Evolutionary conservation across 2,329 filamentous ascomycete species (phyloP).

Genomic region (Neofusicoccum kwambonambiense): DNA sequence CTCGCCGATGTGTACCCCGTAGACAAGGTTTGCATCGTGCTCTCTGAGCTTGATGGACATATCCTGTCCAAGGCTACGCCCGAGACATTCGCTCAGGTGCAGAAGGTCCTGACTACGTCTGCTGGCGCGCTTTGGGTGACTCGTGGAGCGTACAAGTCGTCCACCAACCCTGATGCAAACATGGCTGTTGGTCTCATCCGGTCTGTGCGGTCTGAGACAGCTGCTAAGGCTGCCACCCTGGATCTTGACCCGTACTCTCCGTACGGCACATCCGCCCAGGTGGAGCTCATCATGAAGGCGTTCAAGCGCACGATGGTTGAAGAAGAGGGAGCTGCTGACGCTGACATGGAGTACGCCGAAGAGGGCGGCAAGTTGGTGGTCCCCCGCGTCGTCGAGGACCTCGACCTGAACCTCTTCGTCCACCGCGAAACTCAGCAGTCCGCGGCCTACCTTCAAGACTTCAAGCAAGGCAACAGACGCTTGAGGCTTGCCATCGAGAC

Average conservation of each 20-base stretch:
- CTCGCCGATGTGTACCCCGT: background rate
- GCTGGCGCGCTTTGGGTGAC: slow-evolving; percentile 15
- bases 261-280: background rate
- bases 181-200: slow-evolving; percentile 12
- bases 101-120: slow-evolving; percentile 2
- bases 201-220: slow-evolving; percentile 13
- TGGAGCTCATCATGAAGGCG: slow-evolving; percentile 1
- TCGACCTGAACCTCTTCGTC: slow-evolving; percentile 1
- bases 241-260: slow-evolving; percentile 11
- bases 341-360: slow-evolving; percentile 16
- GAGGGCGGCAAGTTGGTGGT: slow-evolving; percentile 1
- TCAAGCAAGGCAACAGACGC: background rate
- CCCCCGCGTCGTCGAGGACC: slow-evolving; percentile 11
- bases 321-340: background rate
- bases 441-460: slow-evolving; percentile 8
- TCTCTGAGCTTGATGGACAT: background rate
- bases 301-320: background rate
- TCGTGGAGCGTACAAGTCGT: background rate
- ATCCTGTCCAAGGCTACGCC: background rate
- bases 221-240: slow-evolving; percentile 1
- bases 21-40: slow-evolving; percentile 1
- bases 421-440: background rate
- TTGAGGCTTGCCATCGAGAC: slow-evolving; percentile 7
- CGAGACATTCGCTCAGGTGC: background rate
- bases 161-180: slow-evolving; percentile 5